A percentile compares a stretch with the other conserved stretches of the same genome.
Evolutionary conservation across 345 rosid genomes (phyloP).

Genomic region (Salix arbutifolia): DNA sequence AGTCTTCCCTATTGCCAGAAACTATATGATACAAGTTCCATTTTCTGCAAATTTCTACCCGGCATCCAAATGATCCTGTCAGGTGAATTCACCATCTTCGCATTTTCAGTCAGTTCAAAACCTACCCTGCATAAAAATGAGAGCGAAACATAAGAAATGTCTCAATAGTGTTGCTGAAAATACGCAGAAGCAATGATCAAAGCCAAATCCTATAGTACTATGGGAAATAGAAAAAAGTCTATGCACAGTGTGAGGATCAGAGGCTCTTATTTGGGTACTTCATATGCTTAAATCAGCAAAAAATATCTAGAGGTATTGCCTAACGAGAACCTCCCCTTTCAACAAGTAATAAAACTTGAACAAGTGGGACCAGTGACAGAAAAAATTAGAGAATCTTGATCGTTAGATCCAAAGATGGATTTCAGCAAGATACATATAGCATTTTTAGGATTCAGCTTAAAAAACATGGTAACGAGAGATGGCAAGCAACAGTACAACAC

Average conservation of each 20-base stretch:
- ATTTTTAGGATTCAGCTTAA: too few relatives aligned
- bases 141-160: neutral
- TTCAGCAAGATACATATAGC: too few relatives aligned
- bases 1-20: constrained; percentile 20
- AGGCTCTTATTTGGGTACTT: neutral
- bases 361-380: neutral
- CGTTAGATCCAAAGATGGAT: neutral
- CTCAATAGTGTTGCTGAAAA: neutral
- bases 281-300: neutral
- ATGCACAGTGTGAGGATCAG: neutral
- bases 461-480: too few relatives aligned
- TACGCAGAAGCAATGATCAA: too few relatives aligned
- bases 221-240: neutral
- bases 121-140: constrained; percentile 35
- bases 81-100: constrained; percentile 37
- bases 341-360: neutral
- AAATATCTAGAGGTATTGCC: neutral
- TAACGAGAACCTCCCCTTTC: neutral
- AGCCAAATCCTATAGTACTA: neutral
- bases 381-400: neutral
- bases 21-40: constrained; percentile 40
- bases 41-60: constrained; percentile 28
- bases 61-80: constrained; percentile 21
- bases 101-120: constrained; percentile 33
- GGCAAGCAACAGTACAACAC: too few relatives aligned